phyloP scores from a whole-genome alignment of 2,329 filamentous ascomycete species.

The Scolecobasidium constrictum region DNA sequence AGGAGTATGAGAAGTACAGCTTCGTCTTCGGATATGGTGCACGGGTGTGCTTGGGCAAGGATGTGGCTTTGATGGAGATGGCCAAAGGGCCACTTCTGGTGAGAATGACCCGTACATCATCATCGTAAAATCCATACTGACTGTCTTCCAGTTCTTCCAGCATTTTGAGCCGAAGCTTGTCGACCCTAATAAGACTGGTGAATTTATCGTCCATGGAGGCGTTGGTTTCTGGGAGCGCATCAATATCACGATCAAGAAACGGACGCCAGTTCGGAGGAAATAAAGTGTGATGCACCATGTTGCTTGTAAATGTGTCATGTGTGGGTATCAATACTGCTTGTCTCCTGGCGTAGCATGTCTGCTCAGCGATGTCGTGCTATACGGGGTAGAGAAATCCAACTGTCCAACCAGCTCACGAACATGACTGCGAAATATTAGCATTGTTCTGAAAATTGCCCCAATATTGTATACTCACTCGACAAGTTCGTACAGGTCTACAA shows the following conservation, averaged over 20 bases:
- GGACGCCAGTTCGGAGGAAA: constrained; percentile 5
- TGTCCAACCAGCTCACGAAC: constrained; percentile 61
- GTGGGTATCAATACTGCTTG: constrained; percentile 1
- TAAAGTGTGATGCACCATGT: not conserved
- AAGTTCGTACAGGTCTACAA: constrained; percentile 55
- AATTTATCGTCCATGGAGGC: constrained; percentile 30
- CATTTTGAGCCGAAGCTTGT: constrained; percentile 24
- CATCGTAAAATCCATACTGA: not conserved
- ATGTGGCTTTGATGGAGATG: constrained; percentile 43
- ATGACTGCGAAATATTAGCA: constrained; percentile 23
- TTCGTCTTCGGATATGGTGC: constrained; percentile 38
- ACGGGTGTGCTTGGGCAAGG: constrained; percentile 36
- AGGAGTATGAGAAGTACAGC: constrained; percentile 21
- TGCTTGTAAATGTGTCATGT: too few relatives aligned
- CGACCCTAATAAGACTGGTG: constrained; percentile 20
- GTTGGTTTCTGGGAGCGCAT: constrained; percentile 32
- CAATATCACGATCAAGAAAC: constrained; percentile 23
- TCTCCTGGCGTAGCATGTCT: not conserved
- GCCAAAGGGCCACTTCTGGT: constrained; percentile 31
- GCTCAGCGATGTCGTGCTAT: not conserved
- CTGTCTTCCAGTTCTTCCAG: constrained; percentile 27
- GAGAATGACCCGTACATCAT: not conserved
- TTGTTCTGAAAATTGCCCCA: not conserved
- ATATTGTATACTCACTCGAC: constrained; percentile 30
- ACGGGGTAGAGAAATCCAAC: constrained; percentile 51